Evolutionary conservation across 192 early-diverging fungal species (phyloP).

Genomic region (Gonapodya prolifera): DNA sequence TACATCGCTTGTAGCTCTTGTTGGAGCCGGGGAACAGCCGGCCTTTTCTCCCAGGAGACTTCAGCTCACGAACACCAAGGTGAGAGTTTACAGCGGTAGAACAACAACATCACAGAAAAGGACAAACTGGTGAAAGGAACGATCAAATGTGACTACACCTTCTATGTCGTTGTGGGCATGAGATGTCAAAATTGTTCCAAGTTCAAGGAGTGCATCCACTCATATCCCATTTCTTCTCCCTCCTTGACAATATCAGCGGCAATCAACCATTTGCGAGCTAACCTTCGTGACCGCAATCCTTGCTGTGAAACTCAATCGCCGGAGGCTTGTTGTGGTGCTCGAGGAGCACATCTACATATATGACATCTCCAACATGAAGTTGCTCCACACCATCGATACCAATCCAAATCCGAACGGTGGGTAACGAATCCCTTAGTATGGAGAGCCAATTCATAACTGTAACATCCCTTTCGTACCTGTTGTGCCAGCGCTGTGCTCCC

Average conservation of each 20-base stretch:
- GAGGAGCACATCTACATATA: constrained; percentile 95
- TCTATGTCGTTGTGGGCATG: too few relatives aligned
- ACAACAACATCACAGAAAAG: too few relatives aligned
- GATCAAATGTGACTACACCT: too few relatives aligned
- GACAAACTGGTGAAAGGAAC: too few relatives aligned
- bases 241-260: constrained; percentile 41
- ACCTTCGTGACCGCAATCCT: constrained; percentile 86
- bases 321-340: constrained; percentile 81
- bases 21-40: constrained; percentile 85
- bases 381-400: constrained; percentile 90
- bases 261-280: constrained; percentile 95
- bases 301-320: constrained; percentile 90
- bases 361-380: constrained; percentile 97
- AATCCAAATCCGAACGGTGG: constrained; percentile 77
- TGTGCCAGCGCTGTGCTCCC: constrained; percentile 61
- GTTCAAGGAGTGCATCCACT: too few relatives aligned
- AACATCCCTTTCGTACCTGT: background rate
- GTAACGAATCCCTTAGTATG: background rate
- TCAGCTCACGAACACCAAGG: constrained; percentile 96
- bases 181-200: too few relatives aligned
- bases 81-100: constrained; percentile 25
- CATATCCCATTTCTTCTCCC: background rate
- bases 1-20: constrained; percentile 90
- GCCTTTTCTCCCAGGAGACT: constrained; percentile 73
- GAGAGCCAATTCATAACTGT: constrained; percentile 4